These are phyloP conservation scores for Apiosordaria backusii DNA, from an alignment of 495 filamentous ascomycete species.

Conservation along the genomic window DNA sequence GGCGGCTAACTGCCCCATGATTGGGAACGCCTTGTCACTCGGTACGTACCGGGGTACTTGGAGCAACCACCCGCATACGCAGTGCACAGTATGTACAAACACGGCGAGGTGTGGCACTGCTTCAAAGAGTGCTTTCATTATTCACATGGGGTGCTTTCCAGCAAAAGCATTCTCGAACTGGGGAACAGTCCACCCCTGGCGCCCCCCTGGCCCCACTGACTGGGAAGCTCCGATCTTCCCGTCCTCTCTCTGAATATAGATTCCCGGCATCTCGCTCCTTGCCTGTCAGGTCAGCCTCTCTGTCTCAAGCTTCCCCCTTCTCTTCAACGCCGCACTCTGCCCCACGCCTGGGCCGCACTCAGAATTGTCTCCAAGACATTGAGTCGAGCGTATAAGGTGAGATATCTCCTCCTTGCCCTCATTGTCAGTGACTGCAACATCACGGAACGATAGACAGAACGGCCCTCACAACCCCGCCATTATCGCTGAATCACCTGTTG, in stretches of 20 bases:
- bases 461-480: neutral
- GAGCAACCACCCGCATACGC: neutral
- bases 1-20: constrained; percentile 4
- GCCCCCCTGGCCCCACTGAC: constrained; percentile 11
- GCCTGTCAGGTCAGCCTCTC: constrained; percentile 20
- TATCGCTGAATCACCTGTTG: neutral
- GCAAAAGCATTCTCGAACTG: neutral
- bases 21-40: constrained; percentile 1
- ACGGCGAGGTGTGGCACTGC: constrained; percentile 5
- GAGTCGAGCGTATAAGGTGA: constrained; percentile 7
- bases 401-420: neutral
- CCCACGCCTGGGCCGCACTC: constrained; percentile 20
- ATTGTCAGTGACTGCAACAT: neutral
- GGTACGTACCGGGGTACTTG: constrained; percentile 6
- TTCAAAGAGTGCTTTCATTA: neutral
- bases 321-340: constrained; percentile 24
- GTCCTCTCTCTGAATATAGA: constrained; percentile 22
- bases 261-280: constrained; percentile 10
- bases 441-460: neutral
- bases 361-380: constrained; percentile 10
- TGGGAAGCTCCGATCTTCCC: constrained; percentile 8
- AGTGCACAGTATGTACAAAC: neutral
- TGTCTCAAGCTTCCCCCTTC: constrained; percentile 19
- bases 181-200: neutral
- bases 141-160: constrained; percentile 1